Evolutionary conservation across 179 eudicot species (phyloP), one percentile per base, ranked within the genome.

Genomic region (Vitellaria paradoxa): DNA sequence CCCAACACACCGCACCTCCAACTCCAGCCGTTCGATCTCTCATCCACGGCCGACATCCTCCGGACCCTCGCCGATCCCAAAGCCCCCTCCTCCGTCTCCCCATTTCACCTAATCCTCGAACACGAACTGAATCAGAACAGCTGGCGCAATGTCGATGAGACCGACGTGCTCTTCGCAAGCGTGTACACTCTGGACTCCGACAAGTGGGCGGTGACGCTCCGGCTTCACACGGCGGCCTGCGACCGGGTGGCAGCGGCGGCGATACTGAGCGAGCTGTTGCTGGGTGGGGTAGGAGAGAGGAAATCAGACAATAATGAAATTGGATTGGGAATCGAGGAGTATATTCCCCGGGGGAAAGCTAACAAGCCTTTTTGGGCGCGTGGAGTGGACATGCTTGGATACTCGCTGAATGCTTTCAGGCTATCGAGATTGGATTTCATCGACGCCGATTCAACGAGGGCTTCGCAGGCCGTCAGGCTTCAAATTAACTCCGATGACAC

Each of bases 331-430:
- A 83, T 83, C 3, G 86, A 83, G 46, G 73, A 78, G 68, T 49
- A 77, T 57, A 70, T 83, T 56, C 86, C 86, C 17, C 20, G n/a
- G n/a, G 82, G 80, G 78, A 45, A 46, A 65, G 74, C 65, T 14
- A 83, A 79, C 73, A 83, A 83, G 78, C 60, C 83, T 2, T 6
- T 83, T 14, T 83, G 86, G 86, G 86, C 83, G 2, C 86, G 80
- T 80, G 86, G 86, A 53, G 3, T 57, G 63, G 82, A 80, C 75
- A 75, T 62, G 71, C 20, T 80, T 12, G 56, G 70, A 20, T 80
- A 80, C 61, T 80, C 82, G 40, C 40, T 80, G 14, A 80, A 69
- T 67, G 74, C 82, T 1, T 45, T 80, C n/a, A 74, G 77, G 63
- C 68, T 75, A 10, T 68, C 82, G 4, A 80, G 75, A 20, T 42